Conservation (phyloP, 768 basidiomycete genomes). For the Amanita rubescens region DNA sequence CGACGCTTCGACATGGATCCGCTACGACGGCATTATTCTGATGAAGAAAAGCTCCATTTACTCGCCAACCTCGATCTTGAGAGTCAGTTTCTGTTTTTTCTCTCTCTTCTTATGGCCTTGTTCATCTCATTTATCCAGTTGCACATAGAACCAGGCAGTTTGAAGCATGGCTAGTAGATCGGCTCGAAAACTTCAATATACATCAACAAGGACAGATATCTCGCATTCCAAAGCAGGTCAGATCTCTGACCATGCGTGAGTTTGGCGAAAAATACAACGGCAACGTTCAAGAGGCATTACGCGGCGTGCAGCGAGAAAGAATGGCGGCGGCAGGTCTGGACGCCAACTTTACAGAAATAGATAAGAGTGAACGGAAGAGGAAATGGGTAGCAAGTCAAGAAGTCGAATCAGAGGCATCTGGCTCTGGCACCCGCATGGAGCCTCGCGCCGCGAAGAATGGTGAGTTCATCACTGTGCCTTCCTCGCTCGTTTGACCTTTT, state of each 20-base stretch:
- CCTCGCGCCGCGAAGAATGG: conserved; percentile 55
- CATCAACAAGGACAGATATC: conserved; percentile 71
- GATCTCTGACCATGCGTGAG: conserved; percentile 65
- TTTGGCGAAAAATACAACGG: conserved; percentile 76
- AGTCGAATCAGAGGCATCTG: conserved; percentile 33
- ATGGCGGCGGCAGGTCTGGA: conserved; percentile 44
- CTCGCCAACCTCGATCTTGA: conserved; percentile 76
- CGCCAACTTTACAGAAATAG: conserved; percentile 47
- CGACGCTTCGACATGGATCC: conserved; percentile 21
- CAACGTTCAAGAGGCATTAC: conserved; percentile 62
- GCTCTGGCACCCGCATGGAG: conserved; percentile 20
- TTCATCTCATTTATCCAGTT: conserved; percentile 32
- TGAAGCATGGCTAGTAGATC: conserved; percentile 66
- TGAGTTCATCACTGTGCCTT: conserved; percentile 20
- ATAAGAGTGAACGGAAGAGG: conserved; percentile 62
- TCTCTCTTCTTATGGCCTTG: neutral
- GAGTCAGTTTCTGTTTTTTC: conserved; percentile 34
- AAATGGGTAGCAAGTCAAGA: conserved; percentile 71
- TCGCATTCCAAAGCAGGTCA: conserved; percentile 69
- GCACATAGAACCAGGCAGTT: conserved; percentile 69
- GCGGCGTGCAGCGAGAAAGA: conserved; percentile 60
- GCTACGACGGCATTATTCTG: conserved; percentile 33
- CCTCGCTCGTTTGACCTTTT: too few species aligned
- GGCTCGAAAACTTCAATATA: conserved; percentile 65
- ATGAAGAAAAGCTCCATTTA: conserved; percentile 70